These are phyloP conservation scores for Crithidia bombi DNA, from an alignment of 208 protist species.

Conservation along the genomic window DNA sequence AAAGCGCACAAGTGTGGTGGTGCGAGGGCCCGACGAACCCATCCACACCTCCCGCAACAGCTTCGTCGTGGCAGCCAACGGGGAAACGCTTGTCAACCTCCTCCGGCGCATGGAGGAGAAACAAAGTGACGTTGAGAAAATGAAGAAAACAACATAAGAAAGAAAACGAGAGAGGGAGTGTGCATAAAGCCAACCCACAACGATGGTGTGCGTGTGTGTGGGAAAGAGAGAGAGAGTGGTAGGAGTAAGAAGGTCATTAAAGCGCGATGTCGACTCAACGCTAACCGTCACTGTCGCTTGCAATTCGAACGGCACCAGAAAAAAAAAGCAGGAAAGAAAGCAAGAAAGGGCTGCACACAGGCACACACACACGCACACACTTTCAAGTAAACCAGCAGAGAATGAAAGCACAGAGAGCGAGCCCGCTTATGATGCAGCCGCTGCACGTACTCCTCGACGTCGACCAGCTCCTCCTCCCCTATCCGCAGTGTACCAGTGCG, in stretches of 20 bases:
- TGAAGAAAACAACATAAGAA: conserved; percentile 21
- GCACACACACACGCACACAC: too few species aligned
- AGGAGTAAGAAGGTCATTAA: background rate
- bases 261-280: background rate
- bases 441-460: conserved; percentile 8
- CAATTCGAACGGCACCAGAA: background rate
- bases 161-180: background rate
- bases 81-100: background rate
- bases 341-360: too few species aligned
- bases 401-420: background rate
- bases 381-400: background rate
- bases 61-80: background rate
- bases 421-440: conserved; percentile 1
- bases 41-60: background rate
- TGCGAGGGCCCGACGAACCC: background rate
- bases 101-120: conserved; percentile 17
- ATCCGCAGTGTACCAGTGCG: conserved; percentile 40
- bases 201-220: conserved; percentile 1
- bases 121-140: background rate
- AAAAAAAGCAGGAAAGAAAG: background rate
- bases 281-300: conserved; percentile 10
- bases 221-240: background rate
- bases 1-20: too few species aligned
- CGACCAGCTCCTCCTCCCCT: conserved; percentile 6
- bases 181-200: background rate